These are phyloP conservation scores for Populus pruinosa DNA, from an alignment of 345 rosid species.

Conservation along the genomic window DNA sequence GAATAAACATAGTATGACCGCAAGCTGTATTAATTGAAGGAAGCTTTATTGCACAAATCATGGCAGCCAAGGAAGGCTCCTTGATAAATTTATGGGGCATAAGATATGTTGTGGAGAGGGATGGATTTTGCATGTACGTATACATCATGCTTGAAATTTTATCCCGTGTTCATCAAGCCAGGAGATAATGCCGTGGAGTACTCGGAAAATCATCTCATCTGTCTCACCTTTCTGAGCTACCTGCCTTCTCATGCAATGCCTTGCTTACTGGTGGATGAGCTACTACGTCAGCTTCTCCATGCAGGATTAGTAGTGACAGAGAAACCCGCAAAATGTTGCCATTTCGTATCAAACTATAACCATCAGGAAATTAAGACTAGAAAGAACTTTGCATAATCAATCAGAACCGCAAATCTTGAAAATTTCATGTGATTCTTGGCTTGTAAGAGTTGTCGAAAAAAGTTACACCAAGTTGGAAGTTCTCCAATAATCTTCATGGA, in stretches of 20 bases:
- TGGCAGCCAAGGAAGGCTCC: too few relatives aligned
- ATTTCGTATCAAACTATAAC: too few relatives aligned
- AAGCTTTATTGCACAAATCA: too few relatives aligned
- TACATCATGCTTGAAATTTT: background rate
- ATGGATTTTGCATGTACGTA: background rate
- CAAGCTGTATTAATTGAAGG: too few relatives aligned
- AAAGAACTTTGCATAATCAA: too few relatives aligned
- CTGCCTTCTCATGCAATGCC: conserved; percentile 71
- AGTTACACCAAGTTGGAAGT: too few relatives aligned
- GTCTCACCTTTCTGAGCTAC: conserved; percentile 84
- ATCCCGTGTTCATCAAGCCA: conserved; percentile 68
- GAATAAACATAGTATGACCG: too few relatives aligned
- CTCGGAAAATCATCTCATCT: conserved; percentile 68
- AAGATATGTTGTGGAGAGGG: background rate
- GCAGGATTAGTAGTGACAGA: conserved; percentile 72
- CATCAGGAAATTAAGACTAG: too few relatives aligned
- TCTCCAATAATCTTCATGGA: background rate
- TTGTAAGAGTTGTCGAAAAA: too few relatives aligned
- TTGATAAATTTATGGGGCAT: too few relatives aligned
- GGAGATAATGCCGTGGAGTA: conserved; percentile 60
- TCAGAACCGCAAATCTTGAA: too few relatives aligned
- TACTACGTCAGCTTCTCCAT: conserved; percentile 76
- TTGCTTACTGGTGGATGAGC: conserved; percentile 89
- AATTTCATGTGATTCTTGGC: too few relatives aligned
- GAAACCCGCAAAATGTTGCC: conserved; percentile 46